Conservation (phyloP, 305 asterid genomes). For the Fraxinus velutina region DNA sequence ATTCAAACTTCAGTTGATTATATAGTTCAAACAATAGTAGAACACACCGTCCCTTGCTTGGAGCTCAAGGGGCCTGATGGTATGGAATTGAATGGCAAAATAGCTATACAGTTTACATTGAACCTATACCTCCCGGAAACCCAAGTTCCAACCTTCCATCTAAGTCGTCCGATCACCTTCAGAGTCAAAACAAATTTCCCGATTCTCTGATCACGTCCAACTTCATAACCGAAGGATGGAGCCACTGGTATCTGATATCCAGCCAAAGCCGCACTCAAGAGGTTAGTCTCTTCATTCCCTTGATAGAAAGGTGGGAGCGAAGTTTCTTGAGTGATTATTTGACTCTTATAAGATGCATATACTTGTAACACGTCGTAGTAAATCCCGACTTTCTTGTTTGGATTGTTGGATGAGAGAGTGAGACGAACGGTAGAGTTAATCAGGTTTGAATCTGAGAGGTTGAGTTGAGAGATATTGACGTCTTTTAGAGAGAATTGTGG, state of each 20-base stretch:
- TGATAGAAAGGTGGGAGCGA: constrained; percentile 64
- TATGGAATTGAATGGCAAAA: constrained; percentile 36
- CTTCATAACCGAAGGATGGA: constrained; percentile 61
- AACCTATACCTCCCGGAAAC: constrained; percentile 49
- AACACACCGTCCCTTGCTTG: constrained; percentile 43
- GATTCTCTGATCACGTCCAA: constrained; percentile 49
- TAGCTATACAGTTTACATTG: constrained; percentile 36
- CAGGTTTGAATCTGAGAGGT: constrained; percentile 55
- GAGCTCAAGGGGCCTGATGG: constrained; percentile 28
- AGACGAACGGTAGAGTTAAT: constrained; percentile 74
- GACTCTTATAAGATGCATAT: constrained; percentile 79
- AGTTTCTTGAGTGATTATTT: constrained; percentile 56
- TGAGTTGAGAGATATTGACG: constrained; percentile 65
- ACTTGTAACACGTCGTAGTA: constrained; percentile 64
- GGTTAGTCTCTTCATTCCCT: constrained; percentile 37
- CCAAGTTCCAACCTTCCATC: constrained; percentile 53
- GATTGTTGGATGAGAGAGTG: constrained; percentile 64
- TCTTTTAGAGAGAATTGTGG: constrained; percentile 64
- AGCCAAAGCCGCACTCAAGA: constrained; percentile 27
- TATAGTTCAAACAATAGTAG: constrained; percentile 40
- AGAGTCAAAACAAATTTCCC: constrained; percentile 46
- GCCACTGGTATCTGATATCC: constrained; percentile 57
- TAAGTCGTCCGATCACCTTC: constrained; percentile 35
- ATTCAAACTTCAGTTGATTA: neutral
- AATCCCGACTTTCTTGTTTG: constrained; percentile 71